A percentile compares a stretch with the other conserved stretches of the same genome.
These are phyloP conservation scores for Salix udensis DNA, from an alignment of 345 rosid species.

Conservation along the genomic window DNA sequence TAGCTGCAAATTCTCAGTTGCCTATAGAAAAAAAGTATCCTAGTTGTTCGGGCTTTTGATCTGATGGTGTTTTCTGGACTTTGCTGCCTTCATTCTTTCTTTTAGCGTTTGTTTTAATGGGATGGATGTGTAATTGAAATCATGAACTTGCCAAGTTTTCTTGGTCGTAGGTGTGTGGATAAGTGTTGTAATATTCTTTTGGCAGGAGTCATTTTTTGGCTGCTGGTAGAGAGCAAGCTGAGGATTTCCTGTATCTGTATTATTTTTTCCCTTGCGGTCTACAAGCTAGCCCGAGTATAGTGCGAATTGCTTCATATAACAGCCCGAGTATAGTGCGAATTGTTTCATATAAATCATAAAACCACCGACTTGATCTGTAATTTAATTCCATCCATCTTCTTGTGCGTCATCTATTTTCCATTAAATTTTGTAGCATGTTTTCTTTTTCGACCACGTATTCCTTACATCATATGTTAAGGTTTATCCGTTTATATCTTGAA, in stretches of 20 bases:
- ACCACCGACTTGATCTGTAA: constrained; percentile 1
- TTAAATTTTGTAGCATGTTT: background rate
- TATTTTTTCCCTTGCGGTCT: constrained; percentile 21
- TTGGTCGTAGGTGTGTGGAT: constrained; percentile 26
- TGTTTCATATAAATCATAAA: constrained; percentile 5
- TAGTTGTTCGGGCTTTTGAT: constrained; percentile 11
- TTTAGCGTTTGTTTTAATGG: constrained; percentile 17
- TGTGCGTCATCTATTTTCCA: background rate
- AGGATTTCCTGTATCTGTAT: constrained; percentile 38
- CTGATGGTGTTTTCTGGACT: constrained; percentile 15
- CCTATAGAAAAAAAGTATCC: background rate
- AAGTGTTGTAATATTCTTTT: constrained; percentile 41
- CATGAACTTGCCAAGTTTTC: constrained; percentile 27
- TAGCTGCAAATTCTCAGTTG: constrained; percentile 12
- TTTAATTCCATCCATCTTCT: background rate
- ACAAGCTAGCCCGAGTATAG: constrained; percentile 18
- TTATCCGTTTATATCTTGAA: background rate
- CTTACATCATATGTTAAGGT: background rate
- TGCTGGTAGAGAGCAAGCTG: constrained; percentile 23
- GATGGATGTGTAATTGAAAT: constrained; percentile 24
- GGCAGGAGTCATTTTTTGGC: constrained; percentile 33
- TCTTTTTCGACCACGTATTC: background rate
- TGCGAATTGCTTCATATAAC: background rate
- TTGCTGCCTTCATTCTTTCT: constrained; percentile 14
- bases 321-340: constrained; percentile 13